Conservation (phyloP, 768 basidiomycete genomes). For the Sporobolomyces phaffii region DNA sequence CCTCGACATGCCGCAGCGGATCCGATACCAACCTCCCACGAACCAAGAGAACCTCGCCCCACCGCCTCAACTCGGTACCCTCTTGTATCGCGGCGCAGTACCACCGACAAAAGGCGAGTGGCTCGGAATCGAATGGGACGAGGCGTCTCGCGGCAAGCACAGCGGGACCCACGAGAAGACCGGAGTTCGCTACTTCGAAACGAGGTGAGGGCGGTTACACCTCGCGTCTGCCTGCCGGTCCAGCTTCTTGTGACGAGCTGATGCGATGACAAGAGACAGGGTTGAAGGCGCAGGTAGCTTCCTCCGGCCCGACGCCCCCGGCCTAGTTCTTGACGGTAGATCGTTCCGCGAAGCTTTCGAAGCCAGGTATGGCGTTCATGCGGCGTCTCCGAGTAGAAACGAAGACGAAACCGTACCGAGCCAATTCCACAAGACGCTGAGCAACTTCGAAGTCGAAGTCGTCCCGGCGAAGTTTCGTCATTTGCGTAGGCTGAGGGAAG, state of each 20-base stretch:
- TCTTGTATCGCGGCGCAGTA: conserved; percentile 64
- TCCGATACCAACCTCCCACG: background rate
- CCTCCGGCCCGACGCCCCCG: conserved; percentile 59
- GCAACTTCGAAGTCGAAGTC: conserved; percentile 78
- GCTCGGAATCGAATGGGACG: conserved; percentile 99
- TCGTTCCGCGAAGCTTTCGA: conserved; percentile 70
- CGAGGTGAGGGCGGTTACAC: conserved; percentile 52
- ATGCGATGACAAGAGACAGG: background rate
- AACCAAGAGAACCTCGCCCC: background rate
- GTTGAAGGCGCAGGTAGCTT: conserved; percentile 65
- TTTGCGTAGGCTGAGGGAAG: conserved; percentile 64
- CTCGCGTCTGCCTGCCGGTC: too few relatives aligned
- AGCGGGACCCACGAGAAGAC: conserved; percentile 64
- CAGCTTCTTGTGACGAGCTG: too few relatives aligned
- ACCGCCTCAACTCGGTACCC: conserved; percentile 55
- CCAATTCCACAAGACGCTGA: conserved; percentile 71
- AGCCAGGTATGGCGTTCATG: conserved; percentile 66
- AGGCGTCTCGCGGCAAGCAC: conserved; percentile 75
- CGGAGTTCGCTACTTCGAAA: conserved; percentile 68
- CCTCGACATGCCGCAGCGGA: too few relatives aligned
- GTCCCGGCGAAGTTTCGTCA: conserved; percentile 65
- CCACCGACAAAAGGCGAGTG: conserved; percentile 62
- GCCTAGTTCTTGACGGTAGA: conserved; percentile 49
- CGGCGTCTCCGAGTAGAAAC: conserved; percentile 45
- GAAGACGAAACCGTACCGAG: conserved; percentile 56